These are phyloP conservation scores for Metarhizium rileyi DNA, from an alignment of 2,329 filamentous ascomycete genomes.

Conservation along the genomic window DNA sequence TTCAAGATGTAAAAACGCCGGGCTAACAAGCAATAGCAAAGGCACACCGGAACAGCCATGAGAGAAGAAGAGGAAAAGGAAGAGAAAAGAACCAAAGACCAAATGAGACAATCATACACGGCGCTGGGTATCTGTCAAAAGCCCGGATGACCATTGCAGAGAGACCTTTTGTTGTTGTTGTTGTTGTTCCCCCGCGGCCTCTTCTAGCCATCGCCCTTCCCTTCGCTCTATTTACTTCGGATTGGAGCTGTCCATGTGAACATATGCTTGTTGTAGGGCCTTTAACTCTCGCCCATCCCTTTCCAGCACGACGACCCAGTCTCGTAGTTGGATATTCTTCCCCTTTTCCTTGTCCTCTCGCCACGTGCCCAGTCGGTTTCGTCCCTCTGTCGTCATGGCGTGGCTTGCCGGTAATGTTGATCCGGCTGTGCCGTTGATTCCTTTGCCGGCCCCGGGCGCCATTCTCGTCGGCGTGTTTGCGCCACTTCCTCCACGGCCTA, in stretches of 20 bases:
- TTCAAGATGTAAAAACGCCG: slow-evolving; percentile 5
- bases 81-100: neutral
- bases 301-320: slow-evolving; percentile 72
- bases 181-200: too few species aligned
- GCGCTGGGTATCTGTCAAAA: slow-evolving; percentile 8
- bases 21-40: slow-evolving; percentile 1
- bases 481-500: slow-evolving; percentile 39
- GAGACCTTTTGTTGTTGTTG: slow-evolving; percentile 11
- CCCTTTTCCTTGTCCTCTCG: slow-evolving; percentile 72
- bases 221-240: slow-evolving; percentile 22
- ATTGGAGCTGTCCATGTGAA: slow-evolving; percentile 39
- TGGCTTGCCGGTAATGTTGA: slow-evolving; percentile 21
- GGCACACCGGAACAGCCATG: neutral
- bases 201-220: neutral
- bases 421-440: slow-evolving; percentile 21
- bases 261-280: slow-evolving; percentile 50
- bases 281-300: slow-evolving; percentile 60
- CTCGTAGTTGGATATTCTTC: slow-evolving; percentile 71
- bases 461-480: slow-evolving; percentile 39
- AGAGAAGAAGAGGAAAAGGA: neutral
- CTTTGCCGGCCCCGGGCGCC: slow-evolving; percentile 21
- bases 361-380: slow-evolving; percentile 61
- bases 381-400: slow-evolving; percentile 45
- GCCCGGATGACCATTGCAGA: slow-evolving; percentile 24
- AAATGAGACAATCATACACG: neutral